These are phyloP conservation scores for Brassica napus DNA, from an alignment of 345 rosid genomes.

Conservation along the genomic window DNA sequence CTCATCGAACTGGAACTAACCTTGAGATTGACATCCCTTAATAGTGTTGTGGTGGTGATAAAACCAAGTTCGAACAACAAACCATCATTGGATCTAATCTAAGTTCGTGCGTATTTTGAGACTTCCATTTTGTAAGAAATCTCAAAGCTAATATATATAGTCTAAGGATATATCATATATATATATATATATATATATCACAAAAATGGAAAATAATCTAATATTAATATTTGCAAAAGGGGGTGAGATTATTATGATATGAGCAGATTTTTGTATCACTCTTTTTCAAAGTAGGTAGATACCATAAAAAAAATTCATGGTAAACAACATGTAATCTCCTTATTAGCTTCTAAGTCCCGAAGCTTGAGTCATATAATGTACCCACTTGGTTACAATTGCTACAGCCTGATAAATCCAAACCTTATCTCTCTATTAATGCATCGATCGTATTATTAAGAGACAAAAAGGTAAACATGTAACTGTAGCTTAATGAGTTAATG, in stretches of 20 bases:
- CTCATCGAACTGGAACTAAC: not conserved
- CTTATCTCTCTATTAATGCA: not conserved
- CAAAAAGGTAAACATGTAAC: not conserved
- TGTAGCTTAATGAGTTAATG: not conserved
- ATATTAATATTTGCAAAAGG: not conserved
- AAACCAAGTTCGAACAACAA: not conserved
- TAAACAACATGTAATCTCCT: not conserved
- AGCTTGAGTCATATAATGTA: not conserved
- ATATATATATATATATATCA: not conserved
- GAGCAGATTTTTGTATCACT: conserved; percentile 7
- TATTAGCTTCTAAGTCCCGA: not conserved
- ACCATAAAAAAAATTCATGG: not conserved
- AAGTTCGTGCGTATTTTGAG: not conserved
- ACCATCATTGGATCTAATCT: not conserved
- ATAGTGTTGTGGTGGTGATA: conserved; percentile 1
- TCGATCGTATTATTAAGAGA: not conserved
- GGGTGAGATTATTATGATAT: conserved; percentile 1
- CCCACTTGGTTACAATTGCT: not conserved
- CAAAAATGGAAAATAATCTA: not conserved
- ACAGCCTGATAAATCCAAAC: not conserved
- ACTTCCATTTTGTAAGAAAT: not conserved
- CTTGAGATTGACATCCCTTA: conserved; percentile 16
- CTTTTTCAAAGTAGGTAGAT: not conserved
- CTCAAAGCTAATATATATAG: not conserved
- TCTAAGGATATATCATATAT: no score